Evolutionary conservation across 371 early-diverging fungal species (phyloP).

Genomic region (Capillidium rhysosporum): DNA sequence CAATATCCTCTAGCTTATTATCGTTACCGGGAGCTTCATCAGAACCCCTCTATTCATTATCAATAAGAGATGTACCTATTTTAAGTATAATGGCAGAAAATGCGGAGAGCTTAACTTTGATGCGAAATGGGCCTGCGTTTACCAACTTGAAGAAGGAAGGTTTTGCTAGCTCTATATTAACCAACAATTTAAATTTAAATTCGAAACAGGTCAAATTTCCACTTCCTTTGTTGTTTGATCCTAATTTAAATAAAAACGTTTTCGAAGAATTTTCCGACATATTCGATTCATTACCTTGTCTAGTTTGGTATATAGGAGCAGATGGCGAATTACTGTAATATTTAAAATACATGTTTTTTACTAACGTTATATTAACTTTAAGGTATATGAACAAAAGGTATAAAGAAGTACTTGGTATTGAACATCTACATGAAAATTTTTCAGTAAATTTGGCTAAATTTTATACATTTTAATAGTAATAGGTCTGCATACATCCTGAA

Average conservation of each 20-base stretch:
- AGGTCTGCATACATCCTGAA: conserved; percentile 3
- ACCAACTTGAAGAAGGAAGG: background rate
- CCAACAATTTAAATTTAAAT: background rate
- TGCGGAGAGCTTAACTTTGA: background rate
- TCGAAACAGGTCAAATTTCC: background rate
- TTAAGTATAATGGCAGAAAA: no score
- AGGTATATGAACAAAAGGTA: conserved; percentile 3
- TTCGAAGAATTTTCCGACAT: background rate
- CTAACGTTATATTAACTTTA: background rate
- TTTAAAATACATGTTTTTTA: no score
- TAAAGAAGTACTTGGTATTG: conserved; percentile 1
- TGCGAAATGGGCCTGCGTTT: background rate
- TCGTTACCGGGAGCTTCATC: background rate
- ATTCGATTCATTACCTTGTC: background rate
- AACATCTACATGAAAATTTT: background rate
- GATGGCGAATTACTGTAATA: background rate
- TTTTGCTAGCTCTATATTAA: background rate
- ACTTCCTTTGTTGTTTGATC: background rate
- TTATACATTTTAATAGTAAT: background rate
- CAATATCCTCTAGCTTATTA: background rate
- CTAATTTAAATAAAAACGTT: background rate
- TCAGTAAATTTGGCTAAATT: background rate
- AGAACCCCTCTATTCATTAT: background rate
- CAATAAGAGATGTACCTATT: no score
- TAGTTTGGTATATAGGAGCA: conserved; percentile 3